These are phyloP conservation scores for Wickerhamomyces canadensis DNA, from an alignment of 805 yeast species.

Conservation along the genomic window DNA sequence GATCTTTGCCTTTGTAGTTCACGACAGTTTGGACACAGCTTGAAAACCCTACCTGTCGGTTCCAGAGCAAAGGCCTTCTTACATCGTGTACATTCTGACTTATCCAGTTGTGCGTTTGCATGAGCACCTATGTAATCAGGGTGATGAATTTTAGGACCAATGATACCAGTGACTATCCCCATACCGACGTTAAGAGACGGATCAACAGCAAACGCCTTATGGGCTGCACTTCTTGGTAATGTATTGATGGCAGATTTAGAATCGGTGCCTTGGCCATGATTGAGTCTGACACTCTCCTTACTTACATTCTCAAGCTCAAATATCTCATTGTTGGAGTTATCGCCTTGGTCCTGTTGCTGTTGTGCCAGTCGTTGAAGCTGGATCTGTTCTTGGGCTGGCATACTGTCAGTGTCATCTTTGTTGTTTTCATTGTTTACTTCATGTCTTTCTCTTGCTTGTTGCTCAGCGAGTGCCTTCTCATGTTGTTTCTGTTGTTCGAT, in stretches of 20 bases:
- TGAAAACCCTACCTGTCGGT: conserved; percentile 32
- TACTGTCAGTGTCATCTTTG: neutral
- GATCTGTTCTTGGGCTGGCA: neutral
- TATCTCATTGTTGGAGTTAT: neutral
- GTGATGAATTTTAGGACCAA: conserved; percentile 16
- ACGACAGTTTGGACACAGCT: conserved; percentile 60
- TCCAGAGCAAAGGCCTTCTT: conserved; percentile 51
- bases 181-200: conserved; percentile 20
- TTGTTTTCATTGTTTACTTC: neutral
- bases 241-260: neutral
- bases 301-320: conserved; percentile 1
- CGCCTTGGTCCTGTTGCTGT: conserved; percentile 1
- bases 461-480: conserved; percentile 34
- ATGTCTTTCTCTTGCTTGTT: conserved; percentile 1
- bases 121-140: conserved; percentile 3
- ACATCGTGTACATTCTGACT: conserved; percentile 45
- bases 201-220: conserved; percentile 18
- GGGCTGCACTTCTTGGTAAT: conserved; percentile 5
- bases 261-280: neutral
- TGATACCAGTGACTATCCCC: conserved; percentile 18
- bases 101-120: neutral
- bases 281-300: neutral
- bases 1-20: conserved; percentile 58
- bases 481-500: conserved; percentile 29
- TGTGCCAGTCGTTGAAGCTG: conserved; percentile 2